Percentiles rank a stretch among this genome's conserved stretches.
Conservation (phyloP, 768 basidiomycete genomes). For the Rubroboletus satanas region DNA sequence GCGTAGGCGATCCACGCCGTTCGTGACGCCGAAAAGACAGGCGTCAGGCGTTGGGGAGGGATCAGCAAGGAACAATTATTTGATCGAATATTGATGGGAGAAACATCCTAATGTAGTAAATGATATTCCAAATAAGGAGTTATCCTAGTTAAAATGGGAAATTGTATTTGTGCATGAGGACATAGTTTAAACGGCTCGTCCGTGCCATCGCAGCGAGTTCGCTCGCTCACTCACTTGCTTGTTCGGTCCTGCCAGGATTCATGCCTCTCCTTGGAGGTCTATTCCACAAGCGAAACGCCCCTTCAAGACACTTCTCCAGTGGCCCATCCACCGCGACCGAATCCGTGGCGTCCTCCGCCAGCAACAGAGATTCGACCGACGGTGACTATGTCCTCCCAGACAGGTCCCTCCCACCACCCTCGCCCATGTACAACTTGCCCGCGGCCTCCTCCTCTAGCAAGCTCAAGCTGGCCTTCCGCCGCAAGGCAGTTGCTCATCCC, state of each 20-base stretch:
- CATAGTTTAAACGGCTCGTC: constrained; percentile 6
- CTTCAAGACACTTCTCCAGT: background rate
- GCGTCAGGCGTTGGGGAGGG: background rate
- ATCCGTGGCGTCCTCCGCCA: constrained; percentile 15
- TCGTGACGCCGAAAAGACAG: background rate
- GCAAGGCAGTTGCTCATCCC: constrained; percentile 27
- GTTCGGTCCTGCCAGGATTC: background rate
- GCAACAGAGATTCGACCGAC: constrained; percentile 28
- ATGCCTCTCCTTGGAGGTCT: constrained; percentile 31
- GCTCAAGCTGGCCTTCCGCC: constrained; percentile 43
- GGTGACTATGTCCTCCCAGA: constrained; percentile 30
- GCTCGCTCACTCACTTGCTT: background rate
- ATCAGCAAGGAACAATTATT: constrained; percentile 7
- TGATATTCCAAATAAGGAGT: constrained; percentile 10
- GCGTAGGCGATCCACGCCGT: constrained; percentile 1
- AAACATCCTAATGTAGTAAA: background rate
- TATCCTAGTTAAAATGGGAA: constrained; percentile 6
- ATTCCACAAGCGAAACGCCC: constrained; percentile 21
- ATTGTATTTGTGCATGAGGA: constrained; percentile 6
- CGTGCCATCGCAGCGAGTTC: background rate
- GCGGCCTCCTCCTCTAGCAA: constrained; percentile 39
- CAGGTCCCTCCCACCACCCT: constrained; percentile 8
- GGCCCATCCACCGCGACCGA: constrained; percentile 2
- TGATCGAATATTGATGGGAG: constrained; percentile 6
- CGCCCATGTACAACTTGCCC: constrained; percentile 22